These are phyloP conservation scores for Chlamydomonas sp. DNA, from an alignment of 139 green algal species.

Conservation along the genomic window DNA sequence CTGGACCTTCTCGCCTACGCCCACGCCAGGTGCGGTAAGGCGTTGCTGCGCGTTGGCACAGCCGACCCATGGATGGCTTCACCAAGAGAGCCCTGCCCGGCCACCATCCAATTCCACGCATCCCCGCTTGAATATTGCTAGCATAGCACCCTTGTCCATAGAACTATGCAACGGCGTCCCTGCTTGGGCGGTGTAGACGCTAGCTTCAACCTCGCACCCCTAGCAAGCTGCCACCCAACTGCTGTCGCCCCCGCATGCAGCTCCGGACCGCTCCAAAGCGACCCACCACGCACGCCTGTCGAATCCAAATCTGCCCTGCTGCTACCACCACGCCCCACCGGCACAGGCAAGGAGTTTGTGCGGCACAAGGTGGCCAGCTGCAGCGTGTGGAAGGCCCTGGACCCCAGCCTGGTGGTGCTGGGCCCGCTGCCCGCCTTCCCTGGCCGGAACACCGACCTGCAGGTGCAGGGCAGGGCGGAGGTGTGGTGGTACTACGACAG, in stretches of 20 bases:
- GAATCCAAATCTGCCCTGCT: too few species aligned
- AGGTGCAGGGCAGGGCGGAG: background rate
- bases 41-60: too few species aligned
- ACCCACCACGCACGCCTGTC: background rate
- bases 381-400: background rate
- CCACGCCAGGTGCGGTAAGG: background rate
- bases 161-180: too few species aligned
- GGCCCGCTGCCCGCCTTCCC: background rate
- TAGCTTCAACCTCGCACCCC: too few species aligned
- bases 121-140: too few species aligned
- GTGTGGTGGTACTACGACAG: background rate
- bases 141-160: too few species aligned
- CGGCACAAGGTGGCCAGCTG: background rate
- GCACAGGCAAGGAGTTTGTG: constrained; percentile 7
- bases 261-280: background rate
- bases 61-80: background rate
- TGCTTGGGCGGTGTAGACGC: too few species aligned
- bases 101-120: too few species aligned
- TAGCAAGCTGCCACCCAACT: too few species aligned
- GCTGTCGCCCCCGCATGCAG: too few species aligned
- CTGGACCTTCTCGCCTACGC: background rate
- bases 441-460: background rate
- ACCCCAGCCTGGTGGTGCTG: background rate
- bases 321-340: too few species aligned
- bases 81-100: too few species aligned